A percentile compares a stretch with the other conserved stretches of the same genome.
Conservation (phyloP, 2,329 filamentous ascomycete genomes). For the Epichloe elymi region DNA sequence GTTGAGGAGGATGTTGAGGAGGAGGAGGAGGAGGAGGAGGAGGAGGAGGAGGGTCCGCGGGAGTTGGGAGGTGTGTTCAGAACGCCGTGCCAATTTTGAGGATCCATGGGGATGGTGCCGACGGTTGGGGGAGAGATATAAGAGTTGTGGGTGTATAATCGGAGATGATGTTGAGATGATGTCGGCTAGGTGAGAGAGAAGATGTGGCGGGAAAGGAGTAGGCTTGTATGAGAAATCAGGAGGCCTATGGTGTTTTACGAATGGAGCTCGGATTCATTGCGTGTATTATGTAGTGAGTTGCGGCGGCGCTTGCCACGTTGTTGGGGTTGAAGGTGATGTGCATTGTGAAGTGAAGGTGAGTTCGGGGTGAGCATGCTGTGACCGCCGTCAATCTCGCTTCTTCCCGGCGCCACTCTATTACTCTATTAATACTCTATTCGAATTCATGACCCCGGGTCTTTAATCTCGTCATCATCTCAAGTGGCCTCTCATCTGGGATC, state of each 20-base stretch:
- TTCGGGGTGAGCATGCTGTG: background rate
- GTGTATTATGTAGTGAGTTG: no score
- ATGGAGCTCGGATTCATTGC: no score
- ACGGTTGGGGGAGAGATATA: no score
- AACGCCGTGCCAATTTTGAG: background rate
- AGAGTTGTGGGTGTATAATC: no score
- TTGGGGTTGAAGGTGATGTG: background rate
- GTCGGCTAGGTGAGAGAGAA: no score
- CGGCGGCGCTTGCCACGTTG: background rate
- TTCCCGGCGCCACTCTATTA: no score
- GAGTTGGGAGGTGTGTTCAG: background rate
- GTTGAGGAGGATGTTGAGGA: background rate
- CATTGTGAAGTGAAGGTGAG: background rate
- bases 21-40: background rate
- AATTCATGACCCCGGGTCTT: background rate
- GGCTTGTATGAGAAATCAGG: no score
- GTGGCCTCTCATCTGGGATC: background rate
- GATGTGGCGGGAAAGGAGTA: no score
- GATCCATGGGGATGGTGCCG: no score
- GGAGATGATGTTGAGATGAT: no score
- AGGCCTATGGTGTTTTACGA: no score
- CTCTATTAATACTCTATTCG: background rate
- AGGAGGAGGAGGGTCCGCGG: background rate
- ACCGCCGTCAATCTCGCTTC: no score
- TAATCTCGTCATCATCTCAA: background rate